phyloP scores from a whole-genome alignment of 106 monocot genomes.

The Cymbidium sinense region DNA sequence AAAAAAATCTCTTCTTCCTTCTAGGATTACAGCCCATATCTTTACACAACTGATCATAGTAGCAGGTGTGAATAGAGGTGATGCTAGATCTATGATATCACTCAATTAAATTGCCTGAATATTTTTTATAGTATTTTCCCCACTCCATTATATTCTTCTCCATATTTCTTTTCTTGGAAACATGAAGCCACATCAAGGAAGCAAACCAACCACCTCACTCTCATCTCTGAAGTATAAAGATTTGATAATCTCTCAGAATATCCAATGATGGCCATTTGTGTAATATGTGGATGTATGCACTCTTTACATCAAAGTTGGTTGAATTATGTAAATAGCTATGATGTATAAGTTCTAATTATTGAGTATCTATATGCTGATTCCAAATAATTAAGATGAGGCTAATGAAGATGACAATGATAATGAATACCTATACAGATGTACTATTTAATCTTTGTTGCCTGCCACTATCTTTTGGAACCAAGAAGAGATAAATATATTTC shows the following conservation, averaged over 20 bases:
- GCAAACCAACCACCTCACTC: conserved; percentile 48
- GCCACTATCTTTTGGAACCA: conserved; percentile 20
- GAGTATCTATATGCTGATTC: too few species aligned
- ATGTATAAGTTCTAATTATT: neutral
- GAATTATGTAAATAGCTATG: neutral
- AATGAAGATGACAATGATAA: neutral
- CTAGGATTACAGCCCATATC: conserved; percentile 54
- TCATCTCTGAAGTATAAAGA: conserved; percentile 52
- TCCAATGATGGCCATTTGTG: conserved; percentile 65
- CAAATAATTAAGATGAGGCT: too few species aligned
- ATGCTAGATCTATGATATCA: conserved; percentile 28
- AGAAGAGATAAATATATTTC: conserved; percentile 36
- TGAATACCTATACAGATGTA: conserved; percentile 63
- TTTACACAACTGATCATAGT: conserved; percentile 58
- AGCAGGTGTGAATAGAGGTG: conserved; percentile 38
- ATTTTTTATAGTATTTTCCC: conserved; percentile 41
- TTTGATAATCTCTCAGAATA: conserved; percentile 49
- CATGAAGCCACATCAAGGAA: conserved; percentile 45
- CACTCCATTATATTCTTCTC: conserved; percentile 37
- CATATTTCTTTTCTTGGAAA: conserved; percentile 54
- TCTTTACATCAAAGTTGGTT: conserved; percentile 27
- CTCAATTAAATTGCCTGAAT: neutral
- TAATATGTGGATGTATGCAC: conserved; percentile 59
- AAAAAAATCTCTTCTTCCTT: conserved; percentile 54
- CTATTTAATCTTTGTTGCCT: conserved; percentile 22